Conservation (phyloP, 257 asterid species). For the Fraxinus pennsylvanica region DNA sequence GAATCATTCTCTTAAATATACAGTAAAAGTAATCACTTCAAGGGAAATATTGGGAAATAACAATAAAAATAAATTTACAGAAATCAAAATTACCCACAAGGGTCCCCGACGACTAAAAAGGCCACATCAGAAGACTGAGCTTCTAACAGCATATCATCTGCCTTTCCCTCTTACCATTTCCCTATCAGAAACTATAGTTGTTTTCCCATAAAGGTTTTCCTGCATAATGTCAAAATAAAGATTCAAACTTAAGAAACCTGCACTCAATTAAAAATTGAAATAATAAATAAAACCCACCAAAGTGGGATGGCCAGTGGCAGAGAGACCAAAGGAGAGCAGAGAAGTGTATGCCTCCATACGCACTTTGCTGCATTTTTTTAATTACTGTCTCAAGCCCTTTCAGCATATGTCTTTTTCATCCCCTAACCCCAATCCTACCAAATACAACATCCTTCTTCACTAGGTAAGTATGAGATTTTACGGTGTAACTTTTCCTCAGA, state of each 20-base stretch:
- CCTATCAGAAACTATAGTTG: conserved; percentile 69
- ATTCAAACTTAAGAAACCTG: conserved; percentile 21
- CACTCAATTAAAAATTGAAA: conserved; percentile 5
- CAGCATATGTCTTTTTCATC: conserved; percentile 82
- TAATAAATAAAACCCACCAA: conserved; percentile 37
- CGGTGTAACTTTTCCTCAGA: not conserved
- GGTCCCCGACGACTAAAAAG: conserved; percentile 92
- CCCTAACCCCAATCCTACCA: conserved; percentile 76
- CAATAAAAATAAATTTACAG: not conserved
- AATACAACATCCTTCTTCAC: conserved; percentile 53
- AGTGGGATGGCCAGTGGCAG: conserved; percentile 65
- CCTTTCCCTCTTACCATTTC: conserved; percentile 84
- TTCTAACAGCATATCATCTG: conserved; percentile 71
- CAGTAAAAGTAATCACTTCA: no score
- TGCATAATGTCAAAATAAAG: conserved; percentile 32
- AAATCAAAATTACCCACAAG: conserved; percentile 63
- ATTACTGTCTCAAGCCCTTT: conserved; percentile 85
- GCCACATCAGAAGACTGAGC: conserved; percentile 75
- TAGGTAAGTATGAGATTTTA: not conserved
- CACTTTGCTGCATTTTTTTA: conserved; percentile 60
- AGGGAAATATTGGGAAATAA: not conserved
- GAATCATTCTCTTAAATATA: no score
- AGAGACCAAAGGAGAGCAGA: conserved; percentile 86
- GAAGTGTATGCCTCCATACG: conserved; percentile 95
- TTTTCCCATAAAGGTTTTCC: conserved; percentile 75